Evolutionary conservation across 2,329 filamentous ascomycete genomes (phyloP).

Genomic region (Aspergillus sp.): DNA sequence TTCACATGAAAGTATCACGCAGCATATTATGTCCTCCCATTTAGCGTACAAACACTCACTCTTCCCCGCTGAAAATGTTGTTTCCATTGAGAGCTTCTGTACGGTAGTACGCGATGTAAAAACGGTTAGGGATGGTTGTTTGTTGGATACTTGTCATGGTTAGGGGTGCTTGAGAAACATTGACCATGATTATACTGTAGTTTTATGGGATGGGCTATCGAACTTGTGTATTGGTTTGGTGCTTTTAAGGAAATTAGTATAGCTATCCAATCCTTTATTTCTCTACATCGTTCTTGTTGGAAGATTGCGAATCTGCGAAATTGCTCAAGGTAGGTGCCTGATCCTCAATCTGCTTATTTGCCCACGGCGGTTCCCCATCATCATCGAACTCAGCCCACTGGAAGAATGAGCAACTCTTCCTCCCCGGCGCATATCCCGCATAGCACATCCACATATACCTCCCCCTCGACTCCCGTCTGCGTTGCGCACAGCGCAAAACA

Average conservation of each 20-base stretch:
- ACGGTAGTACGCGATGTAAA: slow-evolving; percentile 9
- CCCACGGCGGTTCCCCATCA: slow-evolving; percentile 70
- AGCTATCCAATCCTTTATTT: not conserved
- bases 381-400: slow-evolving; percentile 82
- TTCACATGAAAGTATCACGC: slow-evolving; percentile 6
- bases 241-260: not conserved
- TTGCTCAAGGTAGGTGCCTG: slow-evolving; percentile 17
- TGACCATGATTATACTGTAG: not conserved
- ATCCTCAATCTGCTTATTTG: slow-evolving; percentile 9
- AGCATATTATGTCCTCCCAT: slow-evolving; percentile 19
- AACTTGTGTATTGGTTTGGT: not conserved
- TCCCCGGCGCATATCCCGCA: slow-evolving; percentile 43
- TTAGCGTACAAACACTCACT: slow-evolving; percentile 27
- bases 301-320: slow-evolving; percentile 13
- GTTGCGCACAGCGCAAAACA: slow-evolving; percentile 69
- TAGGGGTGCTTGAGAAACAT: too few species aligned
- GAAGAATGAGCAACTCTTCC: slow-evolving; percentile 64
- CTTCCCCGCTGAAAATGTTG: slow-evolving; percentile 14
- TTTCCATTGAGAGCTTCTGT: slow-evolving; percentile 17
- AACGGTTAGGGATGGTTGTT: not conserved
- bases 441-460: slow-evolving; percentile 94
- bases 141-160: not conserved
- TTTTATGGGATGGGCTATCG: not conserved
- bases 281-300: not conserved
- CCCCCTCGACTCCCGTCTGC: slow-evolving; percentile 65